Base-by-base conservation (phyloP, 805 yeast genomes). In the Teunomyces panamensis region DNA sequence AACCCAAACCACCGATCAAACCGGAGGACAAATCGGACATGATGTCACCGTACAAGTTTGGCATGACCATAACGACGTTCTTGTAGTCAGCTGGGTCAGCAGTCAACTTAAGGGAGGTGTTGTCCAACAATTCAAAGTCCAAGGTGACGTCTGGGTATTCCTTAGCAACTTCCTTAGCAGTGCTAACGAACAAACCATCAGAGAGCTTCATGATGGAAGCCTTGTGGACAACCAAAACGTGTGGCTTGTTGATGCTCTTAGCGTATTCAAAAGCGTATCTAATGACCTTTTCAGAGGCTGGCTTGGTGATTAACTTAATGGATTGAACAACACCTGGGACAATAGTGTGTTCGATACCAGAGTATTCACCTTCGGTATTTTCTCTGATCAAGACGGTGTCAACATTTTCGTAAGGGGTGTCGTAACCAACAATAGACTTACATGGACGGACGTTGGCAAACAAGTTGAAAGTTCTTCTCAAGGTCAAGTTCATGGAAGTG, bases 321-420 rank as follows among this genome's bases (percentile, higher is more conserved):
- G 96, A 88, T 78, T 94, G 98, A 46, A 94, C 97, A 48, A 94
- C 98, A 67, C 99, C 99, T 56, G 97, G 97, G 49, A 90, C 95
- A 56, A 94, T 90, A 55, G 89, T 87, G 79, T 94, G 99, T 80
- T 94, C 99, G 61, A 94, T 91, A 76, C 99, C 99, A 29, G 97
- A 91, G 79, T 92, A 92, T 77, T 92, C 99, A 79, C 99, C 99
- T 75, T 94, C 98, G 56, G 99, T 92, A 84, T 94, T 94, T 78
- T 94, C 99, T 82, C 99, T 90, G 71, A 94, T 91, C 63, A 94
- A 79, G 32, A 92, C 97, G 55, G 96, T 86, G 75, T 94, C 95
- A 55, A 94, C 98, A 68, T 87, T 80, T 51, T 80, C 77, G 74
- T 87, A 87, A 43, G 92, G 96, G 52, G 98, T 94, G 72, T 90